phyloP scores from a whole-genome alignment of 257 asterid genomes.

The Nicotiana benthamiana region DNA sequence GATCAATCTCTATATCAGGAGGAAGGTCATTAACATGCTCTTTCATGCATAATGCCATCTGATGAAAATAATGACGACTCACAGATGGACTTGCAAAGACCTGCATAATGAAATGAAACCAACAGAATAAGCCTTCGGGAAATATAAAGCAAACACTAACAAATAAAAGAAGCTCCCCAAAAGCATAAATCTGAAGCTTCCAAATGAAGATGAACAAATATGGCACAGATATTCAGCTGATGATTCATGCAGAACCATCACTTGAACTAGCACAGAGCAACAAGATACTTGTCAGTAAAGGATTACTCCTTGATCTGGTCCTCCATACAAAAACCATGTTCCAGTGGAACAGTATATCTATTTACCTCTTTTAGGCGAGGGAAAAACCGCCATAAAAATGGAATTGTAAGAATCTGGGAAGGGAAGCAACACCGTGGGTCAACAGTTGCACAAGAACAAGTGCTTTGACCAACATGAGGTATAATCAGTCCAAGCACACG shows the following conservation, averaged over 20 bases:
- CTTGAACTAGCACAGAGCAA: slow-evolving; percentile 3
- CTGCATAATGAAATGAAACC: slow-evolving; percentile 36
- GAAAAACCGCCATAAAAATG: slow-evolving; percentile 76
- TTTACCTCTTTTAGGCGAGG: slow-evolving; percentile 87
- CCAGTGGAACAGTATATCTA: slow-evolving; percentile 5
- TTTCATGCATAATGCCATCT: slow-evolving; percentile 62
- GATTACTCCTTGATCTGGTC: background rate
- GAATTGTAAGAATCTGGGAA: slow-evolving; percentile 78
- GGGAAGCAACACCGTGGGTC: slow-evolving; percentile 62
- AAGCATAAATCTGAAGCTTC: background rate
- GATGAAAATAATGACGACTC: slow-evolving; percentile 62
- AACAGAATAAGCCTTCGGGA: background rate
- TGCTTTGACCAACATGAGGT: slow-evolving; percentile 67
- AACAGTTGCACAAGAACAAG: slow-evolving; percentile 60
- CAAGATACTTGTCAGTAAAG: background rate
- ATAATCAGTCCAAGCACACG: slow-evolving; percentile 45
- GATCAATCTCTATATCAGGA: slow-evolving; percentile 60
- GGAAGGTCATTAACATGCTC: slow-evolving; percentile 54
- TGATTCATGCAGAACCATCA: background rate
- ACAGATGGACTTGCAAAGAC: slow-evolving; percentile 58
- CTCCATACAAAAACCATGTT: slow-evolving; percentile 7
- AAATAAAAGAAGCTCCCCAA: background rate
- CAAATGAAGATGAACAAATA: slow-evolving; percentile 3
- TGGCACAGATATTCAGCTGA: background rate
- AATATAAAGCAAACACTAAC: background rate